phyloP scores from a whole-genome alignment of 306 rosid genomes.

The Acacia confusa region DNA sequence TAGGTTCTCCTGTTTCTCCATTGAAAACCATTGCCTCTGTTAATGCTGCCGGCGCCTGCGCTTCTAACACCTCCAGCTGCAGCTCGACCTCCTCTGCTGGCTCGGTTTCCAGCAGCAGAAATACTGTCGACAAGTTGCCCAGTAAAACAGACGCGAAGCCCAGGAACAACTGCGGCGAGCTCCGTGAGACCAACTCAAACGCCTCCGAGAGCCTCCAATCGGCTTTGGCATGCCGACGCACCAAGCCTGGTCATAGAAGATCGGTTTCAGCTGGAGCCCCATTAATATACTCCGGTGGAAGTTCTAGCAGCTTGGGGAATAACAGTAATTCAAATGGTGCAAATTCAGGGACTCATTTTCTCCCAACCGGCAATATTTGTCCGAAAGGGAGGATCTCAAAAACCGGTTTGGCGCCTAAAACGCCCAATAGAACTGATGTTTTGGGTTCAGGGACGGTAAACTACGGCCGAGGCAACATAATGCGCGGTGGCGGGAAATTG shows the following conservation, averaged over 20 bases:
- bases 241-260: constrained; percentile 74
- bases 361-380: constrained; percentile 72
- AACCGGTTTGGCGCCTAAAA: constrained; percentile 44
- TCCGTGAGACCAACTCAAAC: constrained; percentile 43
- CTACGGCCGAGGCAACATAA: constrained; percentile 86
- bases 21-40: constrained; percentile 33
- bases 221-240: constrained; percentile 23
- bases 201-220: constrained; percentile 43
- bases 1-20: constrained; percentile 60
- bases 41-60: constrained; percentile 8
- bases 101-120: constrained; percentile 44
- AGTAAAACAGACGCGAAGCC: constrained; percentile 42
- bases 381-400: constrained; percentile 63
- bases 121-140: constrained; percentile 33
- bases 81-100: constrained; percentile 63
- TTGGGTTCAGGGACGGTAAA: constrained; percentile 69
- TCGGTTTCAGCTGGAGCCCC: constrained; percentile 80
- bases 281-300: constrained; percentile 67
- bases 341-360: constrained; percentile 32
- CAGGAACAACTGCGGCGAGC: constrained; percentile 51
- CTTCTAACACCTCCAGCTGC: constrained; percentile 33
- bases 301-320: constrained; percentile 28
- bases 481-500: constrained; percentile 59
- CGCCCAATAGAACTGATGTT: constrained; percentile 56
- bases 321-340: constrained; percentile 32